Percentiles rank a stretch among this genome's conserved stretches.
phyloP scores from a whole-genome alignment of 1,284 basidiomycete species.

The Schizophyllum amplum region DNA sequence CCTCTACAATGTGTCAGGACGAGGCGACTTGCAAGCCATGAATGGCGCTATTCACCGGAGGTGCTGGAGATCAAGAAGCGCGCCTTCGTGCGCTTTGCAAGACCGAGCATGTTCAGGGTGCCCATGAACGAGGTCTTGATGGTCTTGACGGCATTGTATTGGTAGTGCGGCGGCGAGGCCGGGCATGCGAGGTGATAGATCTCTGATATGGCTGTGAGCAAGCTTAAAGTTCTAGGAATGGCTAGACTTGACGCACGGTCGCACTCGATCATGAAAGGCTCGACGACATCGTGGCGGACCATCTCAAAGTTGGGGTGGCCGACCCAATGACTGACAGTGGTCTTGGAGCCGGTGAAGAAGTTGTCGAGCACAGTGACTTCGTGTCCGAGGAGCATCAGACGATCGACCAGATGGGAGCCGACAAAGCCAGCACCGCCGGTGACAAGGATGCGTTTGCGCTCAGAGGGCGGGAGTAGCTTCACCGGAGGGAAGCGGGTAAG shows the following conservation, averaged over 20 bases:
- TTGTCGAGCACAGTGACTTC: slow-evolving; percentile 97
- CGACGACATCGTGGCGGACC: slow-evolving; percentile 93
- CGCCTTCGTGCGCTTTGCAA: slow-evolving; percentile 97
- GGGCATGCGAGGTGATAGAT: slow-evolving; percentile 97
- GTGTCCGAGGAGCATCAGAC: slow-evolving; percentile 95
- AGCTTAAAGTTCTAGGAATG: slow-evolving; percentile 2
- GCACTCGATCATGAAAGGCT: slow-evolving; percentile 95
- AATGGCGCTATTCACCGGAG: slow-evolving; percentile 47
- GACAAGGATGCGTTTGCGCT: slow-evolving; percentile 85
- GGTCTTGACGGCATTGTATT: slow-evolving; percentile 93
- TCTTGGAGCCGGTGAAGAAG: slow-evolving; percentile 97
- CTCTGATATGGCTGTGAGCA: slow-evolving; percentile 38
- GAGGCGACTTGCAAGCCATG: slow-evolving; percentile 1
- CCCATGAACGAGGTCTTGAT: slow-evolving; percentile 98
- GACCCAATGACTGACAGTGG: slow-evolving; percentile 89
- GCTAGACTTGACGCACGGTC: slow-evolving; percentile 61
- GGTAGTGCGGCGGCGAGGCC: slow-evolving; percentile 92
- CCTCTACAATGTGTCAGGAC: slow-evolving; percentile 46
- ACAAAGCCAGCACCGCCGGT: slow-evolving; percentile 98
- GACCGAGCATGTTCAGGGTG: slow-evolving; percentile 94
- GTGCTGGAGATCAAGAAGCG: slow-evolving; percentile 94
- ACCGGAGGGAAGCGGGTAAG: slow-evolving; percentile 89
- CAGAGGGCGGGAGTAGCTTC: slow-evolving; percentile 68
- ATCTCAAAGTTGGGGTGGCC: slow-evolving; percentile 99
- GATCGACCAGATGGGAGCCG: slow-evolving; percentile 94